Evolutionary conservation across 495 filamentous ascomycete species (phyloP), one percentile per base, ranked within the genome.

Genomic region (Aspergillus asperescens): DNA sequence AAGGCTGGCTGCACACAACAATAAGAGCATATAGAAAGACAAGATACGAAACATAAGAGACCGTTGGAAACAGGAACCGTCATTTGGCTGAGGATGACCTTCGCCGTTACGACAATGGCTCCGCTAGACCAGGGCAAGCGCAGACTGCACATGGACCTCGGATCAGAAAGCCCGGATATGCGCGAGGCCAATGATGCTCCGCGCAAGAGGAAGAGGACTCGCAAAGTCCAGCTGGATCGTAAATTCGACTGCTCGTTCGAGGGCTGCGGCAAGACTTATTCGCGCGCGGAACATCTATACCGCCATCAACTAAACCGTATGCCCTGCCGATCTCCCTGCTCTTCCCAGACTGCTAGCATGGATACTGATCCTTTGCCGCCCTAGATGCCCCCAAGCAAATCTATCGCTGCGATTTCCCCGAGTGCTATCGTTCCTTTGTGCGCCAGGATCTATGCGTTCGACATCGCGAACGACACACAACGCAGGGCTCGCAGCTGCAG

Each of bases 281-380:
- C 92, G 19, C 82, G 93, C 59, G 92, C 92, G 19, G 93, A 98
- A 69, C 93, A 98, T 74, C 78, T 98, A 67, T 96, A 96, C 68
- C 83, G 93, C 19, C 93, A 98, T 70, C 92, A 96, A 70, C 70
- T 98, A 59, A 98, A 98, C 62, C 93, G 93, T 85, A 85, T 77
- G 77, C 50, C n/a, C 43, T 15, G 19, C 19, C 31, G n/a, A n/a
- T n/a, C n/a, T n/a, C n/a, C n/a, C n/a, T n/a, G n/a, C 16, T 39
- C 23, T 19, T 5, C 23, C 28, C 50, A 28, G 12, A 31, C 27
- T 34, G 13, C 46, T 45, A 34, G 38, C 47, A 40, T 25, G 47
- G 31, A 38, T 47, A 50, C 47, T 58, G 47, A 61, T 48, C 52
- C 20, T 43, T 44, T 4, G 18, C 56, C 46, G 37, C 24, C 24